phyloP scores from a whole-genome alignment of 768 basidiomycete genomes.

The Pulveroboletus sp. region DNA sequence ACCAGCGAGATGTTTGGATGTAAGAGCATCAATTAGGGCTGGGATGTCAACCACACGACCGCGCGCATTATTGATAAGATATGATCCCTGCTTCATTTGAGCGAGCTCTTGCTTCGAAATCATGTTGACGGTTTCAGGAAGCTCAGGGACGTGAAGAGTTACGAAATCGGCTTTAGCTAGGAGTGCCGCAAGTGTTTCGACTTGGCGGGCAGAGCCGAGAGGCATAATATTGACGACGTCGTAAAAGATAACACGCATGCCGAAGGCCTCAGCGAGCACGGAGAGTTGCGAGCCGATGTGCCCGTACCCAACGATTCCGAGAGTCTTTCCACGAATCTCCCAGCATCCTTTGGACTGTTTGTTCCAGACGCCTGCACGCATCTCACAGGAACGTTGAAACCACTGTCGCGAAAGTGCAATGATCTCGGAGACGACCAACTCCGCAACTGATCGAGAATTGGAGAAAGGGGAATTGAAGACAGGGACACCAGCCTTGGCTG shows the following conservation, averaged over 20 bases:
- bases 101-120: conserved; percentile 71
- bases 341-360: conserved; percentile 98
- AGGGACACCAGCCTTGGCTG: conserved; percentile 84
- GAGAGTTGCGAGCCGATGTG: conserved; percentile 98
- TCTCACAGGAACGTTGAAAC: conserved; percentile 81
- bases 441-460: conserved; percentile 98
- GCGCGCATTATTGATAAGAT: conserved; percentile 97
- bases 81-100: conserved; percentile 93
- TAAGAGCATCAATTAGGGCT: conserved; percentile 74
- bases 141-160: conserved; percentile 93
- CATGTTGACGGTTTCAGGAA: conserved; percentile 94
- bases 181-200: conserved; percentile 71
- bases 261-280: conserved; percentile 94
- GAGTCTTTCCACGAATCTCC: conserved; percentile 96
- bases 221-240: conserved; percentile 98
- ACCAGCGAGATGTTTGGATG: conserved; percentile 84
- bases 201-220: conserved; percentile 87
- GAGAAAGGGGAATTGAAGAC: conserved; percentile 99
- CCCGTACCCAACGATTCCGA: conserved; percentile 97
- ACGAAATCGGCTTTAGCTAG: conserved; percentile 86
- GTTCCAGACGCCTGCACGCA: conserved; percentile 93
- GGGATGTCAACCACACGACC: conserved; percentile 95
- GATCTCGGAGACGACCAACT: conserved; percentile 92
- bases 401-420: conserved; percentile 93
- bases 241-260: conserved; percentile 92